phyloP scores from a whole-genome alignment of 163 green algal genomes.

The Trebouxiophyceae sp. region DNA sequence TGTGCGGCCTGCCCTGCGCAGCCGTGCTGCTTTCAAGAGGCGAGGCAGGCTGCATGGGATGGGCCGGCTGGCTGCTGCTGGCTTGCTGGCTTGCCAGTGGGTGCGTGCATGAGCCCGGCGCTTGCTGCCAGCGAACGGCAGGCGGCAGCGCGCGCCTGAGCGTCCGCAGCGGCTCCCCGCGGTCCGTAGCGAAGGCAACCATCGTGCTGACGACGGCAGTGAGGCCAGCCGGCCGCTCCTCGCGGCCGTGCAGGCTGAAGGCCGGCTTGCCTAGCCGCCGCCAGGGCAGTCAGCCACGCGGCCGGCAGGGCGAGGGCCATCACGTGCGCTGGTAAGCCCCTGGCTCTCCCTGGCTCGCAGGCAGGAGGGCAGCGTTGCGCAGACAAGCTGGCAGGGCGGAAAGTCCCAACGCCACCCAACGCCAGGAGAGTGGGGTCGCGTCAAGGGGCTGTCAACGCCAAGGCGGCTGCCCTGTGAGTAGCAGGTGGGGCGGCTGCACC shows the following conservation, averaged over 20 bases:
- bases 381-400: too few relatives aligned
- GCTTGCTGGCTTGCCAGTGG: not conserved
- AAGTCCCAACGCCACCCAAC: too few relatives aligned
- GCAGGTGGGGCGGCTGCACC: not conserved
- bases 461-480: not conserved
- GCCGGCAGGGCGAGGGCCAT: not conserved
- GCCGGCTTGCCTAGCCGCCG: slow-evolving; percentile 21
- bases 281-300: not conserved
- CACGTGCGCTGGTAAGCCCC: not conserved
- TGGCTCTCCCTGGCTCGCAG: too few relatives aligned
- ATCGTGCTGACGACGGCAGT: slow-evolving; percentile 60
- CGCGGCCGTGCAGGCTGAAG: slow-evolving; percentile 59
- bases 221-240: slow-evolving; percentile 51
- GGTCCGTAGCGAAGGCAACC: slow-evolving; percentile 54
- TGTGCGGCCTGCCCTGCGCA: slow-evolving; percentile 25
- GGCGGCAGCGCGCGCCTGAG: slow-evolving; percentile 12
- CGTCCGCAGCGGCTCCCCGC: slow-evolving; percentile 17
- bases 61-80: not conserved
- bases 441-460: not conserved
- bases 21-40: too few relatives aligned
- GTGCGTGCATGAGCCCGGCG: not conserved
- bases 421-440: not conserved
- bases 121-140: not conserved
- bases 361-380: too few relatives aligned
- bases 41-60: not conserved